A percentile compares a stretch with the other conserved stretches of the same genome.
Evolutionary conservation across 2,329 filamentous ascomycete genomes (phyloP).

Genomic region (Fonsecaea multimorphosa): DNA sequence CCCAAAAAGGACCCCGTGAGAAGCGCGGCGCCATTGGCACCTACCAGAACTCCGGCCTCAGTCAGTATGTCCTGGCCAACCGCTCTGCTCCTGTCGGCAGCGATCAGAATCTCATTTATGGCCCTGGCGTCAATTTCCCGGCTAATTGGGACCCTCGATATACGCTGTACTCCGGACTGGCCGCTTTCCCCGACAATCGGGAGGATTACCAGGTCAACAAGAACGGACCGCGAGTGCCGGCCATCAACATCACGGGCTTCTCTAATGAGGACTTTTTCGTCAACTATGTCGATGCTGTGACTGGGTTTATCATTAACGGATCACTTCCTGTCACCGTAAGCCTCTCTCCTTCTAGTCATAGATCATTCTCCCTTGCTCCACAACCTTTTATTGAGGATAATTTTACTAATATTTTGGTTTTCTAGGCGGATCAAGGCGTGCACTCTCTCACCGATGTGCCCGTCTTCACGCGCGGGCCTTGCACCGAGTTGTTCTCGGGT

Average conservation of each 20-base stretch:
- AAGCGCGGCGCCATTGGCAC: constrained; percentile 78
- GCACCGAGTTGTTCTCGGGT: constrained; percentile 73
- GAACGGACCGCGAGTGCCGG: constrained; percentile 67
- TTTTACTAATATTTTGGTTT: neutral
- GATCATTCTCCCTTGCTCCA: neutral
- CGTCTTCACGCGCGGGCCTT: constrained; percentile 78
- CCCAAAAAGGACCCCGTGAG: constrained; percentile 65
- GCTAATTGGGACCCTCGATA: constrained; percentile 85
- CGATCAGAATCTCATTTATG: constrained; percentile 66
- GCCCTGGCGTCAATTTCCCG: constrained; percentile 77
- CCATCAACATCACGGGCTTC: constrained; percentile 60
- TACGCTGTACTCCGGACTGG: constrained; percentile 74
- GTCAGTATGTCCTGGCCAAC: constrained; percentile 70
- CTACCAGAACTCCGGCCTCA: constrained; percentile 75
- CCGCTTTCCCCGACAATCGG: constrained; percentile 73
- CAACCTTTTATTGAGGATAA: neutral
- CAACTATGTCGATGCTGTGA: constrained; percentile 69
- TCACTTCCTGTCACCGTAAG: constrained; percentile 64
- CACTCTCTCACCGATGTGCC: constrained; percentile 80
- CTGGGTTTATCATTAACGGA: constrained; percentile 76
- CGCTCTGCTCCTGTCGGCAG: constrained; percentile 54
- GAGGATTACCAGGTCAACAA: constrained; percentile 78
- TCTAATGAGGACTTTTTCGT: constrained; percentile 65
- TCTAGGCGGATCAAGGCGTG: constrained; percentile 67
- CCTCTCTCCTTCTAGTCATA: neutral